These are phyloP conservation scores for Botrytis sinoallii DNA, from an alignment of 2,329 filamentous ascomycete species.

Conservation along the genomic window DNA sequence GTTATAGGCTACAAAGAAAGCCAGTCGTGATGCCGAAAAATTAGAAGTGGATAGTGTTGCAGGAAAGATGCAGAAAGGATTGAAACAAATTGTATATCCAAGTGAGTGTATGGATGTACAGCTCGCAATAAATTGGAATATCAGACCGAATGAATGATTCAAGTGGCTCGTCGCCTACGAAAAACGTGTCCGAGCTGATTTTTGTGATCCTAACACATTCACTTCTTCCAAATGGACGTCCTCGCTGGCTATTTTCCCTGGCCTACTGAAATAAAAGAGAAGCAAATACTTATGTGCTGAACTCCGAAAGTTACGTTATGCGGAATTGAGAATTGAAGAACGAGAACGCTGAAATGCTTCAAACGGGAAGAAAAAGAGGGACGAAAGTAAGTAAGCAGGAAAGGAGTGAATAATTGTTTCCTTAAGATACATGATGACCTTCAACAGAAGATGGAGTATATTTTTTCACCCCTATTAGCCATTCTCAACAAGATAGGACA, in stretches of 20 bases:
- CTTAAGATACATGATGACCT: constrained; percentile 16
- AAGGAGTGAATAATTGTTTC: constrained; percentile 12
- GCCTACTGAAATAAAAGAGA: constrained; percentile 1
- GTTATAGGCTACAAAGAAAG: background rate
- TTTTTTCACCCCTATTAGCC: constrained; percentile 13
- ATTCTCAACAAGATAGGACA: background rate
- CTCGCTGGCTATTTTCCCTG: background rate
- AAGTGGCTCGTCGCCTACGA: background rate
- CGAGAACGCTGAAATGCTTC: constrained; percentile 5
- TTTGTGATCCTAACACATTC: constrained; percentile 1
- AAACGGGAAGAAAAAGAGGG: constrained; percentile 12
- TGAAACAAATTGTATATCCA: constrained; percentile 5
- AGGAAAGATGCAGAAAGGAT: background rate
- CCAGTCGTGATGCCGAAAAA: background rate
- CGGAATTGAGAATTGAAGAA: background rate
- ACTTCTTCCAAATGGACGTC: background rate
- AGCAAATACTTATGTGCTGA: constrained; percentile 21
- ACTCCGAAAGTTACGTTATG: constrained; percentile 6
- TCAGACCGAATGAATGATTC: constrained; percentile 7
- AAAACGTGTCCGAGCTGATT: background rate
- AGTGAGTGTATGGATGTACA: constrained; percentile 6
- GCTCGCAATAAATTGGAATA: background rate
- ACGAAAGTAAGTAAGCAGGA: constrained; percentile 16
- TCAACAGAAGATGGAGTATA: constrained; percentile 13
- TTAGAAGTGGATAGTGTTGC: background rate